Evolutionary conservation across 1,284 basidiomycete genomes (phyloP).

Genomic region (Laetiporus sulphureus): DNA sequence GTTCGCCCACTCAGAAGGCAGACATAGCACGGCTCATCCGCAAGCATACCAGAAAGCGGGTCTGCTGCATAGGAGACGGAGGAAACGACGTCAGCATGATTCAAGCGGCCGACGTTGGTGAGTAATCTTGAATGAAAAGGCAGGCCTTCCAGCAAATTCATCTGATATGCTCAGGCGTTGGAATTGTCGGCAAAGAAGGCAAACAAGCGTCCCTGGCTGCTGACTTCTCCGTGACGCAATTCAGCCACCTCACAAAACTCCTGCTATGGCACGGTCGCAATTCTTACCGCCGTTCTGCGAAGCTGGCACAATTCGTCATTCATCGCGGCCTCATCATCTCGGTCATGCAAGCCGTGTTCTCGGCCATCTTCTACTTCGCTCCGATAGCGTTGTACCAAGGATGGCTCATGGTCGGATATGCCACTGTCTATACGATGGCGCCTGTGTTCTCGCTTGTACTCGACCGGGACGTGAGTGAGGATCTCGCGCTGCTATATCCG

Average conservation of each 20-base stretch:
- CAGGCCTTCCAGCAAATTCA: neutral
- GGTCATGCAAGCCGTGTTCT: slow-evolving; percentile 96
- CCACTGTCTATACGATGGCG: slow-evolving; percentile 97
- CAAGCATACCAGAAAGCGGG: slow-evolving; percentile 84
- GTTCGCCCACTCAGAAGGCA: slow-evolving; percentile 98
- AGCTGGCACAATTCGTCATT: slow-evolving; percentile 98
- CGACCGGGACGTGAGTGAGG: slow-evolving; percentile 94
- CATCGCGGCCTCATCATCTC: slow-evolving; percentile 98
- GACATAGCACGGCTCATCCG: slow-evolving; percentile 94
- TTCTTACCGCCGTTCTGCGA: slow-evolving; percentile 96
- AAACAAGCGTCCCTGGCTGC: slow-evolving; percentile 97
- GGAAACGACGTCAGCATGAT: slow-evolving; percentile 98
- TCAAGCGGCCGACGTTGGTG: slow-evolving; percentile 90
- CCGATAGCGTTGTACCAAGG: slow-evolving; percentile 98
- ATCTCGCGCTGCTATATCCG: slow-evolving; percentile 91
- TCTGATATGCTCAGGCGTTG: slow-evolving; percentile 60
- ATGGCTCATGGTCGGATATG: slow-evolving; percentile 97
- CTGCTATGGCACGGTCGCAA: slow-evolving; percentile 97
- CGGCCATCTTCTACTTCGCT: slow-evolving; percentile 97
- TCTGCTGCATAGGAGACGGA: slow-evolving; percentile 96
- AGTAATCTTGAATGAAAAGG: slow-evolving; percentile 25
- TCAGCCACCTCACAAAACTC: slow-evolving; percentile 91
- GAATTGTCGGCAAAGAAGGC: slow-evolving; percentile 98
- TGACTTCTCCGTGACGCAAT: slow-evolving; percentile 96
- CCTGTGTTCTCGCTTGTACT: slow-evolving; percentile 96